Conservation (phyloP, 805 yeast genomes). For the Candida golubevii region DNA sequence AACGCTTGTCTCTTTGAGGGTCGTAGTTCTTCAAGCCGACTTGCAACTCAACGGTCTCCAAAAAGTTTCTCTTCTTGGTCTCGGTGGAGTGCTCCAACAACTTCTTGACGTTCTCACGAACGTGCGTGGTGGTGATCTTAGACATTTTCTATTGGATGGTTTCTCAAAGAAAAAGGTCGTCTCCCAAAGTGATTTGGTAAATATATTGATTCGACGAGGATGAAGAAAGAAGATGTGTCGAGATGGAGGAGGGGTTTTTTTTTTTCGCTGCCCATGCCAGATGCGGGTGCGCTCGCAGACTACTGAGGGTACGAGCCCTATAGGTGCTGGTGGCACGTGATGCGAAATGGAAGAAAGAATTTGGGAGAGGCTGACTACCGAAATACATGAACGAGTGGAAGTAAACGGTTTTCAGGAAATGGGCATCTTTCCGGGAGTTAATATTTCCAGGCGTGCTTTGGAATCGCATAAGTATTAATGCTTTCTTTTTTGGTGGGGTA, state of each 20-base stretch:
- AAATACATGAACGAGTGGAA: too few species aligned
- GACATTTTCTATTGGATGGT: slow-evolving; percentile 49
- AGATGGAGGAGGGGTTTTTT: slow-evolving; percentile 2
- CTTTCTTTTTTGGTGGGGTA: too few species aligned
- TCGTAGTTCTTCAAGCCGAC: slow-evolving; percentile 99
- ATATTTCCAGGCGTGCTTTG: too few species aligned
- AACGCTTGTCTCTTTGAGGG: slow-evolving; percentile 99
- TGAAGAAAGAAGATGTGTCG: slow-evolving; percentile 20
- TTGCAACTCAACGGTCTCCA: slow-evolving; percentile 99
- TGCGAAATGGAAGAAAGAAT: too few species aligned
- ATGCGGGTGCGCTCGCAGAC: not conserved
- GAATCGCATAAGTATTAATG: too few species aligned
- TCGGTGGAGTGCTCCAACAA: slow-evolving; percentile 84
- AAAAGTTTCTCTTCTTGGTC: slow-evolving; percentile 99
- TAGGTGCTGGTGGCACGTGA: not conserved
- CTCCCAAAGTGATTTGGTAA: slow-evolving; percentile 65
- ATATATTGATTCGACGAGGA: slow-evolving; percentile 56
- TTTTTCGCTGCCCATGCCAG: not conserved
- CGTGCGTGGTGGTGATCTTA: slow-evolving; percentile 86
- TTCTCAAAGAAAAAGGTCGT: slow-evolving; percentile 35
- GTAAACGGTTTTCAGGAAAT: too few species aligned
- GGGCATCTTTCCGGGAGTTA: too few species aligned
- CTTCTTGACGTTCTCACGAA: slow-evolving; percentile 94
- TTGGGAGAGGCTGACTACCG: too few species aligned
- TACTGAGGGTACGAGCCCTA: slow-evolving; percentile 14